Evolutionary conservation across 1,284 basidiomycete genomes (phyloP).

Genomic region (Athelia sp.): DNA sequence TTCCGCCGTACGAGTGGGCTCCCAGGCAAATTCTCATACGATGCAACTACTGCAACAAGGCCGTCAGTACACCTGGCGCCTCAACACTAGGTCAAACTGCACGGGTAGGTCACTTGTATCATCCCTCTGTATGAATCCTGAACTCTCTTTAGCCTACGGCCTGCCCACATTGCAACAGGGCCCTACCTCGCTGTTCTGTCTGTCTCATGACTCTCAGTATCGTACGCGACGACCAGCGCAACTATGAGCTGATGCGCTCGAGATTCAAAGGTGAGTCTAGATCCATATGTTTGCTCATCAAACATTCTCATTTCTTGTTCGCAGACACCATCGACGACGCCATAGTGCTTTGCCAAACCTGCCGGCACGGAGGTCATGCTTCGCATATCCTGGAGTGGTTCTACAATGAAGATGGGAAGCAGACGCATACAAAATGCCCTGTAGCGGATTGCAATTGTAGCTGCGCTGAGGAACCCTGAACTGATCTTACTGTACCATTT

Average conservation of each 20-base stretch:
- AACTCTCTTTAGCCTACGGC: constrained; percentile 45
- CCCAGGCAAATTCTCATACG: constrained; percentile 65
- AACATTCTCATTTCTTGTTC: background rate
- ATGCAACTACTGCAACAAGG: constrained; percentile 74
- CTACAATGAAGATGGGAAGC: constrained; percentile 51
- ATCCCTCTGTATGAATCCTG: constrained; percentile 1
- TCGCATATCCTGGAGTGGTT: constrained; percentile 79
- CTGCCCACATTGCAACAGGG: constrained; percentile 66
- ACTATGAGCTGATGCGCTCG: constrained; percentile 47
- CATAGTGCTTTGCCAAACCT: constrained; percentile 77
- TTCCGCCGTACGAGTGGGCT: constrained; percentile 49
- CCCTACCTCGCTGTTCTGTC: constrained; percentile 69
- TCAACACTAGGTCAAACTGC: constrained; percentile 11
- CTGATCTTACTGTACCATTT: too few species aligned
- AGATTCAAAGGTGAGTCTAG: constrained; percentile 36
- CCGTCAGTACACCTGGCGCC: constrained; percentile 21
- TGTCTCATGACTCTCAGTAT: constrained; percentile 74
- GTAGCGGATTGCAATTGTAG: constrained; percentile 72
- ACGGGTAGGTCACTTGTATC: constrained; percentile 33
- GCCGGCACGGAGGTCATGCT: constrained; percentile 78
- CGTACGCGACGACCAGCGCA: constrained; percentile 54
- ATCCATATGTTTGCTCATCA: constrained; percentile 5
- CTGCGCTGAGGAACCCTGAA: constrained; percentile 63
- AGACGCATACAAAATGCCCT: constrained; percentile 57
- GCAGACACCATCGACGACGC: constrained; percentile 76